Evolutionary conservation across 129 eudicot species (phyloP), one percentile per base, ranked within the genome.

Genomic region (Saussurea involucrata): DNA sequence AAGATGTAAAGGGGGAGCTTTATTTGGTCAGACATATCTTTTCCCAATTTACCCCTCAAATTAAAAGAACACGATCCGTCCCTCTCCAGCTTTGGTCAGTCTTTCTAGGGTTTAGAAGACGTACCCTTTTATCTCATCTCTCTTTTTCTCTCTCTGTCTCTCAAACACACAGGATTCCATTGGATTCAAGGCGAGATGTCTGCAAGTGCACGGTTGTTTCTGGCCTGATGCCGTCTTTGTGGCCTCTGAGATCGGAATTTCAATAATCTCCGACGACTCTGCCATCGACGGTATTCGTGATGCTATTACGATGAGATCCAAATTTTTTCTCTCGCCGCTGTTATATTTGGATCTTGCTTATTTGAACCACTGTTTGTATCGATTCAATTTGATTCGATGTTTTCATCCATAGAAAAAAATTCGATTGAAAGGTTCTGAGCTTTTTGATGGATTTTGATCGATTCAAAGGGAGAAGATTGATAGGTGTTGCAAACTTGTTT

Each of bases 361-460:
- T 49, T 21, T 49, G 21, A 49, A 13, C 20, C 21, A 49, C 58
- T 49, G 22, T 53, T 53, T 53, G 24, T n/a, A 53, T 53, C 61
- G n/a, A 53, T 53, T 53, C 61, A 53, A 53, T 53, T 75, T 22
- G 46, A 15, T 75, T 74, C 28, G 55, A 25, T 72, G 42, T 72
- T 72, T 72, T 44, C 44, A 4, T 72, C 28, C 66, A 53, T 55
- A 32, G 12, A 29, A 49, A 25, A 17, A 72, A 28, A 53, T 28
- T 72, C 33, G 76, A 17, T 18, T 49, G 66, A 46, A 53, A 55
- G 63, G 67, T 29, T 55, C 24, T 28, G 46, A 72, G 34, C 27
- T 61, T 63, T 63, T 37, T 64, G 44, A 75, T 40, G 79, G 44
- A 31, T 75, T 75, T 75, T 63, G 79, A 75, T 75, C 79, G 60